Percentiles rank a stretch among this genome's conserved stretches.
Evolutionary conservation across 441 rosid species (phyloP).

Genomic region (Flueggea neowawraea): DNA sequence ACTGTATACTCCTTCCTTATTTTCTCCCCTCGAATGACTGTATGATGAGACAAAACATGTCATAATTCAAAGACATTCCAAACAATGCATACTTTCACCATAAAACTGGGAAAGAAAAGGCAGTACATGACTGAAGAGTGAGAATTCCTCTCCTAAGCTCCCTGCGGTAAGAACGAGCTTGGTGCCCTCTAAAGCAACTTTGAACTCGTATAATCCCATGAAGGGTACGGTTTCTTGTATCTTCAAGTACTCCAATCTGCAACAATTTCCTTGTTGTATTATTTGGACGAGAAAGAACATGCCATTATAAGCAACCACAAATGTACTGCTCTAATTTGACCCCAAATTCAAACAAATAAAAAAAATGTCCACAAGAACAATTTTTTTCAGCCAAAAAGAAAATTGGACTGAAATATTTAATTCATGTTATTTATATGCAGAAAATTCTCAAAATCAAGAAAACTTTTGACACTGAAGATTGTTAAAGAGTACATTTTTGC

Average conservation of each 20-base stretch:
- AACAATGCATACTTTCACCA: neutral
- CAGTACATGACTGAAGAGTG: constrained; percentile 81
- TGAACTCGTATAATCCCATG: constrained; percentile 95
- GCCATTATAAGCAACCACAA: neutral
- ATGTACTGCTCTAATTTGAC: neutral
- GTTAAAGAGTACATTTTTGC: no score
- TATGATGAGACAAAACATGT: constrained; percentile 19
- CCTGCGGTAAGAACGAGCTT: constrained; percentile 62
- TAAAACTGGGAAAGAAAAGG: constrained; percentile 6
- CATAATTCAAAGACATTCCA: neutral
- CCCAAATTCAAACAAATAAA: neutral
- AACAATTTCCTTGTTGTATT: constrained; percentile 14
- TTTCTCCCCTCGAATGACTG: constrained; percentile 84
- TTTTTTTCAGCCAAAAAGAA: neutral
- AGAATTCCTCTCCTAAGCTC: constrained; percentile 64
- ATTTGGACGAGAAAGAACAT: neutral
- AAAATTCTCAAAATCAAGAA: neutral
- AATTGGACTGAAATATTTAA: neutral
- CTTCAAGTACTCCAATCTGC: constrained; percentile 99
- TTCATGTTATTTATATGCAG: neutral
- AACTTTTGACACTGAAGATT: no score
- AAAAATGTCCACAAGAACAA: neutral
- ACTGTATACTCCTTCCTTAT: constrained; percentile 62
- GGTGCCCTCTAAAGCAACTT: constrained; percentile 95
- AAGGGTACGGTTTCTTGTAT: constrained; percentile 93